These are phyloP conservation scores for Agaricus sinodeliciosus DNA, from an alignment of 768 basidiomycete species.

Conservation along the genomic window DNA sequence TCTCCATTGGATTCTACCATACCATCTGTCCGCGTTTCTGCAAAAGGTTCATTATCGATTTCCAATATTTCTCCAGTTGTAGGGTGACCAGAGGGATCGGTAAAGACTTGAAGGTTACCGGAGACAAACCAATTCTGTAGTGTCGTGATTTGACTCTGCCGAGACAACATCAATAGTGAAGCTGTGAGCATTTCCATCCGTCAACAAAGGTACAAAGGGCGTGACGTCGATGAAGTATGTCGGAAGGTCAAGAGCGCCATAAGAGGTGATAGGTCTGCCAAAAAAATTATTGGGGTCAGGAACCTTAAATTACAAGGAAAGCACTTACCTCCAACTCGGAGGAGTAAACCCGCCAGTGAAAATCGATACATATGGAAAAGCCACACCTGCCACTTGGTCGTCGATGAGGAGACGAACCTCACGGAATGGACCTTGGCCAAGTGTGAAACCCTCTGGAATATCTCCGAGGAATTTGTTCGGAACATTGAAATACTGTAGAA, in stretches of 20 bases:
- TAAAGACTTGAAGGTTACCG: slow-evolving; percentile 61
- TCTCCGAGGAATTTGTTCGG: slow-evolving; percentile 51
- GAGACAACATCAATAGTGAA: slow-evolving; percentile 71
- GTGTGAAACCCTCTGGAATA: slow-evolving; percentile 40
- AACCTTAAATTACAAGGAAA: not conserved
- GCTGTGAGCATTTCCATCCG: slow-evolving; percentile 62
- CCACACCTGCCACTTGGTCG: slow-evolving; percentile 38
- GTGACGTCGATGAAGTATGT: slow-evolving; percentile 76
- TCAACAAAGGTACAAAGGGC: slow-evolving; percentile 65
- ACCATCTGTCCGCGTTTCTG: slow-evolving; percentile 42
- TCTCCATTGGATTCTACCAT: slow-evolving; percentile 34
- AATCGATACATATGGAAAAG: slow-evolving; percentile 50
- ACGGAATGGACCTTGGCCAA: slow-evolving; percentile 43
- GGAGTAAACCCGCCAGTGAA: slow-evolving; percentile 76
- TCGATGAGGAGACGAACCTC: slow-evolving; percentile 44
- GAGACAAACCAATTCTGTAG: slow-evolving; percentile 78
- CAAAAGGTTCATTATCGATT: slow-evolving; percentile 54
- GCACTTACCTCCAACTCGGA: slow-evolving; percentile 55
- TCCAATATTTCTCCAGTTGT: slow-evolving; percentile 64
- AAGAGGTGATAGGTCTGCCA: slow-evolving; percentile 63
- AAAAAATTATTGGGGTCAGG: not conserved
- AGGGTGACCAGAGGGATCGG: slow-evolving; percentile 50
- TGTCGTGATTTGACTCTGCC: slow-evolving; percentile 59
- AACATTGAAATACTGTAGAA: slow-evolving; percentile 56
- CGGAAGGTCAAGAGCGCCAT: slow-evolving; percentile 71